Base-by-base conservation (phyloP, 352 stramenopile species). In the Phytophthora palmivora region DNA sequence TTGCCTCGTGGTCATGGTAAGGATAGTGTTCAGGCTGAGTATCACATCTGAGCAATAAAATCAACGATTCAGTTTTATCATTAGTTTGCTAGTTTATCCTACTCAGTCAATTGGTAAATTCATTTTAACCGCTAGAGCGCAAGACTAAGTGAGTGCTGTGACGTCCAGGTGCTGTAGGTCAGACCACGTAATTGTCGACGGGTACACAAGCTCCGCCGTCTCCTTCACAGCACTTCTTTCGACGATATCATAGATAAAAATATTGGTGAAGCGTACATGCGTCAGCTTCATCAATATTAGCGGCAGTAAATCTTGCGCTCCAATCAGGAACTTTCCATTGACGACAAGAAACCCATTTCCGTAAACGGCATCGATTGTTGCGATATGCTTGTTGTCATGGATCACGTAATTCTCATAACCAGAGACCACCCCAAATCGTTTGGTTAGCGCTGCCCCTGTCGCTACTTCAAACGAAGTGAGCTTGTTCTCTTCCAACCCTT, bases 271-370 rank as follows among this genome's bases (percentile, higher is more conserved):
- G 24, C 71, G 71, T 4, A 78, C 22, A 1, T 33, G 47, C 4
- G 55, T 67, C 9, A 78, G 4, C 55, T 82, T 82, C 58, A 82
- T 79, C 32, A 78, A 2, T n/a, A 76, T 28, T 8, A 79, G 30
- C 11, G 62, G 30, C 26, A 71, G 42, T 22, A 79, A 36, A 18
- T 82, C 74, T 46, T 63, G 46, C 7, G 63, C 63, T 6, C 55
- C 56, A 16, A 79, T 64, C 6, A 82, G 37, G 37, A 67, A 80
- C 21, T 76, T 78, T 30, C 51, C 42, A 22, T 81, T 77, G 1
- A 52, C 41, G 30, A 82, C 52, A 15, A 85, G 48, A 51, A 73
- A 85, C 1, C 74, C 71, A 19, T 65, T 79, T 28, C 58, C 55
- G 38, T 78, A 82, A 26, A 82, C 69, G 11, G 70, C 74, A 12